Evolutionary conservation across 768 basidiomycete species (phyloP), one percentile per base, ranked within the genome.

Genomic region (Daedalea quercina): DNA sequence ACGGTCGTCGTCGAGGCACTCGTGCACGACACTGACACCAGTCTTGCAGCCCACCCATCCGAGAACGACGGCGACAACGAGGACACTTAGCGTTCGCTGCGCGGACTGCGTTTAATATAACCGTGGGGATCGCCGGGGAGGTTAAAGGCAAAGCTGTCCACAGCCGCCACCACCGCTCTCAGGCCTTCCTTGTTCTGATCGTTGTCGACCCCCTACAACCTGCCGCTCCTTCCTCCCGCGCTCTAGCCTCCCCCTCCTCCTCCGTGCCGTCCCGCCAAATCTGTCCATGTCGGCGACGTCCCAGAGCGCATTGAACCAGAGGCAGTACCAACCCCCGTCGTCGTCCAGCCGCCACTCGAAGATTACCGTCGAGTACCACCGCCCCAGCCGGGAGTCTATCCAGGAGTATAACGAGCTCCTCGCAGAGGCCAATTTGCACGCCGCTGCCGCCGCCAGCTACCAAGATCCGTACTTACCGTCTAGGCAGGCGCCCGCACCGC

Each of bases 361-460:
- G 73, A 62, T 65, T 51, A 83, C 85, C 15, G 75, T 91, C 66
- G 85, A 90, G 63, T 85, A 87, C 66, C 82, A 87, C 70, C 74
- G 83, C 17, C 87, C 87, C 2, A 84, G 83, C 11, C 72, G 86
- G 42, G 80, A 86, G 66, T 85, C 83, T 58, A 83, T 89, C 55
- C 85, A 85, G 57, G 86, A 90, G 58, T 88, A 88, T 67, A 77
- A 82, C 65, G 80, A 84, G 52, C 82, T 90, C 50, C 76, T 90
- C 50, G 76, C 76, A 26, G 78, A 85, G 66, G 73, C 79, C 12
- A 77, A 75, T 60, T 48, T 77, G 9, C 76, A 80, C 78, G 76
- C 81, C 33, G 73, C 76, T 34, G 76, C 76, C 42, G 76, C 80
- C 25, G 69, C 67, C 7, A 60, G 55, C 58, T 70, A 73, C 61